Conservation (phyloP, 345 rosid species). For the Anacardium occidentale region DNA sequence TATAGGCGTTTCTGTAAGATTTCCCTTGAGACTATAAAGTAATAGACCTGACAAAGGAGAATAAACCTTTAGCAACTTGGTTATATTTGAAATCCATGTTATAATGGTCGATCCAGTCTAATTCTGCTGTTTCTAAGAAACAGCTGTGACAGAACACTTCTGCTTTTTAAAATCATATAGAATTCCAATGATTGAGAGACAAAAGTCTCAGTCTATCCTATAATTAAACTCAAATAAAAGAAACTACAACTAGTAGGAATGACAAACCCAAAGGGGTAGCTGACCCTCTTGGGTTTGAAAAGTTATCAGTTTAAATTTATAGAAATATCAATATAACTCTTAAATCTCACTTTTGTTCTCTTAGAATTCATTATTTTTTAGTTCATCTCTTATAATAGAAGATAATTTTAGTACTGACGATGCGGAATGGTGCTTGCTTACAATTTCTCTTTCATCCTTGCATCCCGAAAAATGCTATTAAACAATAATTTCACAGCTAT, state of each 20-base stretch:
- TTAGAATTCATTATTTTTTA: no score
- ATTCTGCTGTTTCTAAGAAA: neutral
- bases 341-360: no score
- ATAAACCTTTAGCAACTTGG: neutral
- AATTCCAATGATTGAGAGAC: neutral
- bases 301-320: no score
- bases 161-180: neutral
- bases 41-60: no score
- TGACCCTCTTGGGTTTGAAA: no score
- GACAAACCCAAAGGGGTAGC: no score
- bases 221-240: neutral
- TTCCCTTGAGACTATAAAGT: neutral
- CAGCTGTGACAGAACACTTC: neutral
- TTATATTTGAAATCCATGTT: neutral
- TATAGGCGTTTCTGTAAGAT: neutral
- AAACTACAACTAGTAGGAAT: neutral
- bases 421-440: neutral
- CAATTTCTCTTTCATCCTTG: slow-evolving; percentile 2
- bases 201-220: neutral
- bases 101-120: neutral
- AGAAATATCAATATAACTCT: no score
- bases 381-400: no score
- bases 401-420: neutral
- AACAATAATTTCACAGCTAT: neutral
- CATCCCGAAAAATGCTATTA: neutral